Evolutionary conservation across 164 flowering plant species (phyloP), one percentile per base, ranked within the genome.

Genomic region (Litsea cubeba): DNA sequence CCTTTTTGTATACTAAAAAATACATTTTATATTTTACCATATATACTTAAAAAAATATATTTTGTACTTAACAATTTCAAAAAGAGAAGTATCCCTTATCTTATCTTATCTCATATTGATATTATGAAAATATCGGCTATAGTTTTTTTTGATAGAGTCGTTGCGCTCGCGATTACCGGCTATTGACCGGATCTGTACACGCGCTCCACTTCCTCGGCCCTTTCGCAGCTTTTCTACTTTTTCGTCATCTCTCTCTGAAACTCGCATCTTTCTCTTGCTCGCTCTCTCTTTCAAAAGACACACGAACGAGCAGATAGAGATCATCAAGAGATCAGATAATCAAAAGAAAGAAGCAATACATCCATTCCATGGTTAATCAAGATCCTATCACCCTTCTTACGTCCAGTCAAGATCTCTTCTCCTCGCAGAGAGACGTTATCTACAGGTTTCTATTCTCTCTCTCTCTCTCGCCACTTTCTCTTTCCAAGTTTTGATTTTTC

Each of bases 341-440:
- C 63, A 60, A 60, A 60, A 23, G 63, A 17, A 11, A n/a, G 23
- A 60, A 18, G 23, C 8, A 7, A 60, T 60, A 20, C 63, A 23
- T 60, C 63, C 63, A 60, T 40, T 54, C 63, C 73, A 71, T 71
- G 73, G 26, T 51, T 71, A 40, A 28, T 12, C 62, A 71, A 14
- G 64, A 71, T 40, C 46, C 46, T 40, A 40, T 8, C 1, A 1
- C 46, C 46, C 46, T 40, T 40, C 10, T 40, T 18, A 28, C 28
- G 22, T 18, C 23, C n/a, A 60, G 17, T 60, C 63, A 60, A 23
- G 73, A 71, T 54, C 35, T 28, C 40, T 20, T 28, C 20, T 54
- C 73, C 73, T 71, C 73, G 8, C 73, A 26, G 73, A 57, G 73
- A 57, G 62, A 71, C 63, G 73, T 71, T 28, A 50, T 65, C 62